These are phyloP conservation scores for Coccomyxa sp. DNA, from an alignment of 139 green algal species.

Conservation along the genomic window DNA sequence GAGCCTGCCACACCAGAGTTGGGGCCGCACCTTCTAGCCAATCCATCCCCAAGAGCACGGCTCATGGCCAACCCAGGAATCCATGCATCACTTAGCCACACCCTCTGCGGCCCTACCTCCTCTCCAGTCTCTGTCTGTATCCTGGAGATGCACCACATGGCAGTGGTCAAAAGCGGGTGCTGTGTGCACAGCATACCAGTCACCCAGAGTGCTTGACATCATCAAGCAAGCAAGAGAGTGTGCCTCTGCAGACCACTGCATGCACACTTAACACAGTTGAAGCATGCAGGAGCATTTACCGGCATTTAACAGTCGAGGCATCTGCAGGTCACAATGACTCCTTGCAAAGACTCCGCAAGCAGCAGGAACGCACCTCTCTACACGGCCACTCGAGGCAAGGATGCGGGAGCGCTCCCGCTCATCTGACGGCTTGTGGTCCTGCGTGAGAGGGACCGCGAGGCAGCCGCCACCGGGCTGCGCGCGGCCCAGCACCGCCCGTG, in stretches of 20 bases:
- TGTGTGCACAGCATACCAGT: neutral
- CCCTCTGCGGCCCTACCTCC: conserved; percentile 72
- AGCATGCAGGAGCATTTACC: neutral
- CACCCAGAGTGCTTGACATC: neutral
- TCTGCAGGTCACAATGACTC: neutral
- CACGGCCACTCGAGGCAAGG: conserved; percentile 59
- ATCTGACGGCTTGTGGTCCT: conserved; percentile 82
- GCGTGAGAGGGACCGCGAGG: conserved; percentile 66
- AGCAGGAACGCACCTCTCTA: conserved; percentile 56
- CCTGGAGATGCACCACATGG: conserved; percentile 24
- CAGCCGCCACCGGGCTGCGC: conserved; percentile 24
- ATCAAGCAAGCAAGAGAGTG: neutral
- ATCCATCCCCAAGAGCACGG: conserved; percentile 72
- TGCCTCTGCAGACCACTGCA: neutral
- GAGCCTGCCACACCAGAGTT: neutral
- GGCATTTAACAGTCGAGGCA: too few species aligned
- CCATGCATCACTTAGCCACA: conserved; percentile 76
- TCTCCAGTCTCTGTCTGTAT: conserved; percentile 66
- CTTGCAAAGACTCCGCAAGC: neutral
- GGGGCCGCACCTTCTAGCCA: conserved; percentile 40
- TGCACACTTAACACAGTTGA: neutral
- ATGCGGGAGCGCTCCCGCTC: conserved; percentile 69
- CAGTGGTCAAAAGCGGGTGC: neutral
- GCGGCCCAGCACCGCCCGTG: conserved; percentile 56
- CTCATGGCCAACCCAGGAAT: conserved; percentile 89